phyloP scores from a whole-genome alignment of 2,329 filamentous ascomycete species.

The Verticillium nonalfalfae region DNA sequence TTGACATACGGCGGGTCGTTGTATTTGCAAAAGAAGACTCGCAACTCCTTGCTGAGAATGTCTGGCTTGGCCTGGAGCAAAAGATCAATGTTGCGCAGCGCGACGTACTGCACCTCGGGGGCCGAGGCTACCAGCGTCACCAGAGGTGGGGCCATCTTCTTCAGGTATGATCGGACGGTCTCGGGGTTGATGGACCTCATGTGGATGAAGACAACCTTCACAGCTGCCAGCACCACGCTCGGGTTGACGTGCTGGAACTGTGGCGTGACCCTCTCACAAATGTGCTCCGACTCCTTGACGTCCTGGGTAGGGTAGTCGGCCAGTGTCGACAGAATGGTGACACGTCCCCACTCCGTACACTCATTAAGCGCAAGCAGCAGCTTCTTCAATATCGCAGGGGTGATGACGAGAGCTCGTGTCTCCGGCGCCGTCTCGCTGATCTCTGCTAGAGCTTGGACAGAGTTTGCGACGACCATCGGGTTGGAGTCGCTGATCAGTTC shows the following conservation, averaged over 20 bases:
- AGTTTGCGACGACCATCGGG: conserved; percentile 98
- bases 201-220: conserved; percentile 96
- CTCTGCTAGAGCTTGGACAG: conserved; percentile 86
- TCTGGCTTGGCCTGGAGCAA: conserved; percentile 93
- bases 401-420: conserved; percentile 79
- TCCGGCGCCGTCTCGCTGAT: conserved; percentile 88
- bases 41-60: conserved; percentile 92
- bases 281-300: conserved; percentile 93
- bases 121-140: conserved; percentile 94
- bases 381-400: conserved; percentile 81
- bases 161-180: conserved; percentile 76
- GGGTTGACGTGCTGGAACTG: conserved; percentile 99
- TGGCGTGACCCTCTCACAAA: conserved; percentile 90
- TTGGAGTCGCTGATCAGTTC: conserved; percentile 97
- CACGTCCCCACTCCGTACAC: conserved; percentile 96
- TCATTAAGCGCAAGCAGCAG: conserved; percentile 94
- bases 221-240: conserved; percentile 91
- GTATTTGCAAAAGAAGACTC: conserved; percentile 99
- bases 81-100: conserved; percentile 90
- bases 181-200: conserved; percentile 81
- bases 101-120: conserved; percentile 97
- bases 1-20: conserved; percentile 98
- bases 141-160: conserved; percentile 95
- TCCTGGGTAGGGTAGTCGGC: conserved; percentile 85
- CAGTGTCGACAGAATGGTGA: conserved; percentile 85